Evolutionary conservation across 2,329 filamentous ascomycete species (phyloP).

Genomic region (Dendryphion nanum): DNA sequence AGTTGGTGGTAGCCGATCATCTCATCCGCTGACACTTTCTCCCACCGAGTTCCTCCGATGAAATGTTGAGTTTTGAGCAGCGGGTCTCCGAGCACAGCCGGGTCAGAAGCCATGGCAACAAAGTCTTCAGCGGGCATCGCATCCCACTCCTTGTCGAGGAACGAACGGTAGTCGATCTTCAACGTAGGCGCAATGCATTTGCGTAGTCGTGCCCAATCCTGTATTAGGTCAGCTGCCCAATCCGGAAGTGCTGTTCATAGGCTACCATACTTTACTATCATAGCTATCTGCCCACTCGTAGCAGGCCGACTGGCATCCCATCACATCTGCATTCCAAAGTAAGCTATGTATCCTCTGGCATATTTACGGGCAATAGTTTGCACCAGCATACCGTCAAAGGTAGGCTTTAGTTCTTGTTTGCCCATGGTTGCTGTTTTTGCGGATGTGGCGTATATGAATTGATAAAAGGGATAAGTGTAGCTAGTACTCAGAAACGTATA

Average conservation of each 20-base stretch:
- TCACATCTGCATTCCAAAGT: conserved; percentile 41
- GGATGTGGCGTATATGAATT: too few relatives aligned
- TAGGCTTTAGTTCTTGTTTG: conserved; percentile 31
- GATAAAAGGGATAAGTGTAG: too few relatives aligned
- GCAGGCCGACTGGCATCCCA: conserved; percentile 49
- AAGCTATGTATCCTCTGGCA: conserved; percentile 12
- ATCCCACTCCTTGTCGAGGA: conserved; percentile 57
- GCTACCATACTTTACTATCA: conserved; percentile 57
- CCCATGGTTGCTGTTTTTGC: conserved; percentile 24
- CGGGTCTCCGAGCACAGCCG: conserved; percentile 54
- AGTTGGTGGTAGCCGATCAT: conserved; percentile 58
- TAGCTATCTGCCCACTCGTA: conserved; percentile 67
- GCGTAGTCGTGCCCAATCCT: conserved; percentile 59
- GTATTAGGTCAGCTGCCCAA: conserved; percentile 5
- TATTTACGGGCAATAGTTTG: background rate
- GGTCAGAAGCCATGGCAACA: conserved; percentile 52
- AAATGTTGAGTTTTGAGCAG: conserved; percentile 58
- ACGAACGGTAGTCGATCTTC: conserved; percentile 66
- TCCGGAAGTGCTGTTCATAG: background rate
- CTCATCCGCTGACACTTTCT: conserved; percentile 48
- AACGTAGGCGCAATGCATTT: conserved; percentile 63
- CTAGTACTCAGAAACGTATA: too few relatives aligned
- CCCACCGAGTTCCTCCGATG: conserved; percentile 54
- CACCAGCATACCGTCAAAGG: conserved; percentile 31
- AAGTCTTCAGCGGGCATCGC: conserved; percentile 56